These are phyloP conservation scores for Aspergillus heteromorphus DNA, from an alignment of 495 filamentous ascomycete species.

Conservation along the genomic window DNA sequence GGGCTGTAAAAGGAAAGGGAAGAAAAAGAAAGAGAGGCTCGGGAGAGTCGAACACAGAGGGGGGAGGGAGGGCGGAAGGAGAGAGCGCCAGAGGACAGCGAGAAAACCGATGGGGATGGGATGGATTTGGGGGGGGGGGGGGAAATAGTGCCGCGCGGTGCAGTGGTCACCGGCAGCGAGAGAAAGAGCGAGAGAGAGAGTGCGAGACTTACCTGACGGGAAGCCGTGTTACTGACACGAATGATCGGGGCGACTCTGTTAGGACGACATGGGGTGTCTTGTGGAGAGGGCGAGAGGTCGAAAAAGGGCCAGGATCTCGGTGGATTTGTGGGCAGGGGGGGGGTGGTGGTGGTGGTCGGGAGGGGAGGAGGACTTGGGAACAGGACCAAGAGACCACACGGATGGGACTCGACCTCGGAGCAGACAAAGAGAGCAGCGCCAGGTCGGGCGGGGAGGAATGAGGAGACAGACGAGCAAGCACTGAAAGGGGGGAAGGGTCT, in stretches of 20 bases:
- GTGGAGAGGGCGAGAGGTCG: constrained; percentile 5
- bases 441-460: constrained; percentile 1
- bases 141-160: neutral
- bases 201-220: constrained; percentile 27
- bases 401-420: neutral
- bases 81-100: neutral
- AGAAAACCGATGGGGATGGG: neutral
- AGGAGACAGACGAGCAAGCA: neutral
- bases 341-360: neutral
- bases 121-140: neutral
- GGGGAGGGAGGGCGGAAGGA: constrained; percentile 1
- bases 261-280: constrained; percentile 38
- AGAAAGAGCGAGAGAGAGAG: too few relatives aligned
- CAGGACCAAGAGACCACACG: neutral
- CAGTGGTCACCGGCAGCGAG: neutral
- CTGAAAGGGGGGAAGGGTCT: neutral
- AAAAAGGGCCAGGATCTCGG: constrained; percentile 4
- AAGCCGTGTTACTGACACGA: constrained; percentile 37
- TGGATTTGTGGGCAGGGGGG: neutral
- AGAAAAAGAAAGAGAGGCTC: neutral
- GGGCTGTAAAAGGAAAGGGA: constrained; percentile 1
- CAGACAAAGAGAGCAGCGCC: neutral
- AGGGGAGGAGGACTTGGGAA: neutral
- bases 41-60: neutral
- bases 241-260: constrained; percentile 28